Conservation (phyloP, 2,329 filamentous ascomycete species). For the Penicillium sp. region DNA sequence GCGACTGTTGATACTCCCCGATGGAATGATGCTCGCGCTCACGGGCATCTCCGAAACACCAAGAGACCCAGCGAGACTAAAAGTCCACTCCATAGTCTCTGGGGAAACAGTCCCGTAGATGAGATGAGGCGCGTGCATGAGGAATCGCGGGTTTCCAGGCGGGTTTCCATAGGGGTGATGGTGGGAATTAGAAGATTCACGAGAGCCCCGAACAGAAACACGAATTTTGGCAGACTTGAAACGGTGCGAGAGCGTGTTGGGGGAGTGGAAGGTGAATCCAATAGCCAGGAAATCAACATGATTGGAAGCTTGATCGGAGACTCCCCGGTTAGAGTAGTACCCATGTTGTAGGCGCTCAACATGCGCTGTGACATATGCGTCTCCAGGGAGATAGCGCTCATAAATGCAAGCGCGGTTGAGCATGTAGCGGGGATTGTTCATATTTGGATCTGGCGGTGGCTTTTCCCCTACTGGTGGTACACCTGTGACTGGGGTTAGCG, state of each 20-base stretch:
- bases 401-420: constrained; percentile 50
- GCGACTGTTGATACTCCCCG: constrained; percentile 42
- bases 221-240: constrained; percentile 52
- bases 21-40: constrained; percentile 45
- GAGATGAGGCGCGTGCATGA: constrained; percentile 54
- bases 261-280: constrained; percentile 54
- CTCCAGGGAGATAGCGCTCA: constrained; percentile 50
- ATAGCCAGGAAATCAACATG: constrained; percentile 53
- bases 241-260: constrained; percentile 45
- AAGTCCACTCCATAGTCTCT: constrained; percentile 52
- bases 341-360: constrained; percentile 55
- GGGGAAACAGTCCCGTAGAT: constrained; percentile 52
- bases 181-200: constrained; percentile 1
- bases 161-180: constrained; percentile 11
- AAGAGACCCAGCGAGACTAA: constrained; percentile 49
- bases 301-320: constrained; percentile 46
- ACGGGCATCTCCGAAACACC: constrained; percentile 50
- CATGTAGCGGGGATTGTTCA: constrained; percentile 38
- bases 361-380: constrained; percentile 53
- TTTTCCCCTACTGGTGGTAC: constrained; percentile 8
- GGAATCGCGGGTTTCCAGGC: constrained; percentile 42
- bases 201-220: constrained; percentile 31
- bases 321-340: constrained; percentile 45
- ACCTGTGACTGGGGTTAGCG: constrained; percentile 1
- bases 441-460: constrained; percentile 35